phyloP scores from a whole-genome alignment of 2,329 filamentous ascomycete genomes.

The Aspergillus candidus region DNA sequence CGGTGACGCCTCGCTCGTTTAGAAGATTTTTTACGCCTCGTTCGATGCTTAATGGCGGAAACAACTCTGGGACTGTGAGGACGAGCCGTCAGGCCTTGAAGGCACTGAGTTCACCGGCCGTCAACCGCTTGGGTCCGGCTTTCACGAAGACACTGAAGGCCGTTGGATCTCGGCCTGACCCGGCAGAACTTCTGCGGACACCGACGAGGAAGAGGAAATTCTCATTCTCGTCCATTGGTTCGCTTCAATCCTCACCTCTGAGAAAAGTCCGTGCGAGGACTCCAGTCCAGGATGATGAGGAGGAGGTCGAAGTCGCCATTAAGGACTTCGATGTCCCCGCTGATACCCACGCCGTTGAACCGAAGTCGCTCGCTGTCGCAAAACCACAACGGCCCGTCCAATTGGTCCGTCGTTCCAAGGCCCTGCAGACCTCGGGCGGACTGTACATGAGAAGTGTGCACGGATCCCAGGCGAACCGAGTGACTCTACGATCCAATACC shows the following conservation, averaged over 20 bases:
- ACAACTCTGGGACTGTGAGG: slow-evolving; percentile 29
- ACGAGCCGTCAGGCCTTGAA: slow-evolving; percentile 41
- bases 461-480: slow-evolving; percentile 24
- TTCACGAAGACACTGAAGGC: slow-evolving; percentile 35
- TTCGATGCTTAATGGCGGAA: slow-evolving; percentile 33
- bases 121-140: slow-evolving; percentile 39
- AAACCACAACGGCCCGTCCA: slow-evolving; percentile 22
- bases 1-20: slow-evolving; percentile 48
- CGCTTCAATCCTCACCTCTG: slow-evolving; percentile 46
- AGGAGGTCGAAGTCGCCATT: slow-evolving; percentile 21
- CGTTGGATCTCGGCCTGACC: slow-evolving; percentile 23
- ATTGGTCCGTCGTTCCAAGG: slow-evolving; percentile 32
- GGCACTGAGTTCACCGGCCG: slow-evolving; percentile 38
- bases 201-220: slow-evolving; percentile 43
- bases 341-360: slow-evolving; percentile 12
- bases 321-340: slow-evolving; percentile 22
- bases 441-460: slow-evolving; percentile 35
- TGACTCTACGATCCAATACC: slow-evolving; percentile 31
- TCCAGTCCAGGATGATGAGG: slow-evolving; percentile 25
- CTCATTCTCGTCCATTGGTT: slow-evolving; percentile 40
- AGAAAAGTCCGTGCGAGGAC: slow-evolving; percentile 35
- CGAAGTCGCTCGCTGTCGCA: slow-evolving; percentile 10
- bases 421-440: slow-evolving; percentile 32
- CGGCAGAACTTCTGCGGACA: slow-evolving; percentile 28
- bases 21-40: slow-evolving; percentile 47